Conservation (phyloP, 768 basidiomycete genomes). For the Rhodotorula sphaerocarpa region DNA sequence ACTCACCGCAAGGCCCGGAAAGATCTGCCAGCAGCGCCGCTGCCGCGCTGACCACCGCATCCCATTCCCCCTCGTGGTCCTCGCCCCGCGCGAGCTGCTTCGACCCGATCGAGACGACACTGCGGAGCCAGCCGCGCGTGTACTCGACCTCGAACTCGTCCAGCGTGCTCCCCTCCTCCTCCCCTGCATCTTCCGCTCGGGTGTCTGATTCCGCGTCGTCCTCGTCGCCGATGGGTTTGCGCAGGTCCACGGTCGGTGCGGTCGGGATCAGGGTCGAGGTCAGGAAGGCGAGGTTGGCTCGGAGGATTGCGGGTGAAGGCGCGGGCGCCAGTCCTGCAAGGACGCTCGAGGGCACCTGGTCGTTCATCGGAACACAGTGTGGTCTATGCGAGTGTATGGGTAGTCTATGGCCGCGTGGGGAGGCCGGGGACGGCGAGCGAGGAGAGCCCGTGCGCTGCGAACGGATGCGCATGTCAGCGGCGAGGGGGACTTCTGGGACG, state of each 20-base stretch:
- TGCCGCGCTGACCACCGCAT: conserved; percentile 44
- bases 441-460: too few relatives aligned
- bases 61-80: conserved; percentile 4
- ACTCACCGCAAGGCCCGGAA: conserved; percentile 12
- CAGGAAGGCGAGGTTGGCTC: not conserved
- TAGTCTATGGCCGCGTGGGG: too few relatives aligned
- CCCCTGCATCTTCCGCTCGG: too few relatives aligned
- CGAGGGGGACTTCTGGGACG: too few relatives aligned
- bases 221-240: not conserved
- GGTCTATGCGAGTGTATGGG: too few relatives aligned
- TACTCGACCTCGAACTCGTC: conserved; percentile 62
- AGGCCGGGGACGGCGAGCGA: too few relatives aligned
- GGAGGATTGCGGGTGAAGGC: not conserved
- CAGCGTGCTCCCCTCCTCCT: not conserved
- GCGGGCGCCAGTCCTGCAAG: not conserved
- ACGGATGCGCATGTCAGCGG: not conserved
- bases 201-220: too few relatives aligned
- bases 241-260: conserved; percentile 17
- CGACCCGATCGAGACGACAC: conserved; percentile 49
- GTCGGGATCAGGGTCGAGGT: not conserved
- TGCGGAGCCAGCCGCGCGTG: conserved; percentile 67
- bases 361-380: too few relatives aligned
- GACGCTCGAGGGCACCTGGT: not conserved
- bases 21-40: conserved; percentile 49
- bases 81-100: not conserved